Evolutionary conservation across 768 basidiomycete species (phyloP).

Genomic region (Serendipita sp.): DNA sequence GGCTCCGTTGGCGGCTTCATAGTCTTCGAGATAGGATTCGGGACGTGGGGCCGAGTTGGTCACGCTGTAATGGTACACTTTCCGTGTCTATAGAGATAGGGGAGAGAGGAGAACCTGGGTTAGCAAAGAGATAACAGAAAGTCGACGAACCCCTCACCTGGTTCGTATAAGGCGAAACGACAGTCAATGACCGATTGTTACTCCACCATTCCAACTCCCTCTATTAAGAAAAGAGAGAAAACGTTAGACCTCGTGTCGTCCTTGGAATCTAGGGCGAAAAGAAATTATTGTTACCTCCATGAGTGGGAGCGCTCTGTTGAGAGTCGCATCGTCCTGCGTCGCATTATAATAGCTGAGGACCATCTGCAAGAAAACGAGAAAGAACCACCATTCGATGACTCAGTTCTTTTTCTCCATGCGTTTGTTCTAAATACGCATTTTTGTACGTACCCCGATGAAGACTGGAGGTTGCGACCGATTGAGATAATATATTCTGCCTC

Average conservation of each 20-base stretch:
- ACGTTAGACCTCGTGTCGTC: background rate
- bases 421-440: too few relatives aligned
- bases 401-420: too few relatives aligned
- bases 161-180: conserved; percentile 58
- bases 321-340: conserved; percentile 58
- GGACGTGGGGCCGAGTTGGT: conserved; percentile 78
- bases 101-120: background rate
- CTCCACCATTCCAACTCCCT: conserved; percentile 75
- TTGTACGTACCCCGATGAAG: conserved; percentile 50
- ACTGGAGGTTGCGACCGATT: conserved; percentile 87
- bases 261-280: background rate
- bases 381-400: too few relatives aligned
- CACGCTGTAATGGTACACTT: conserved; percentile 59
- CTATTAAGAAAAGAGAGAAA: conserved; percentile 22
- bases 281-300: conserved; percentile 57
- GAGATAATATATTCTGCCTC: conserved; percentile 83
- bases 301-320: conserved; percentile 65
- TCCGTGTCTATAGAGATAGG: conserved; percentile 35
- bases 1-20: conserved; percentile 50
- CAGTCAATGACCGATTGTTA: conserved; percentile 48
- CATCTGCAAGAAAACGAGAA: conserved; percentile 55
- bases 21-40: conserved; percentile 54
- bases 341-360: conserved; percentile 63
- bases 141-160: conserved; percentile 1
- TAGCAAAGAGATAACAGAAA: too few relatives aligned